Base-by-base conservation (phyloP, 1,284 basidiomycete genomes). In the Leccinum fuscescens region DNA sequence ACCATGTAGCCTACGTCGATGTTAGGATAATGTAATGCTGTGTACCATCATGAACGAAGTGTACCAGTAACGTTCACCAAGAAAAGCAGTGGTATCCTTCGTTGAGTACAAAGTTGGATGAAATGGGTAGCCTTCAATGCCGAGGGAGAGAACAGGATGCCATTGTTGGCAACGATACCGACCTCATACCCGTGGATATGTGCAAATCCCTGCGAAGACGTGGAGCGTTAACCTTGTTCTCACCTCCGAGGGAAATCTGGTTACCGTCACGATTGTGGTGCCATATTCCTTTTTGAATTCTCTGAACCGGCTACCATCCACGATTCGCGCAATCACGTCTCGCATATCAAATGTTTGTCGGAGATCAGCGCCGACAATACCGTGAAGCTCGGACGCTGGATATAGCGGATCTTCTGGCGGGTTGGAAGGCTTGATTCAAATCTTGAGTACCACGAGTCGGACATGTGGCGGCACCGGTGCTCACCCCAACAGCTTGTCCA, bases 221-320 rank as follows among this genome's bases (percentile, higher is more conserved):
- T n/a, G 57, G 53, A 52, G 39, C 15, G 37, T 64, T 9, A 72
- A 31, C 44, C 20, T 55, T 3, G 24, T 44, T 11, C 44, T 20
- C 54, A 50, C 59, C 55, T 44, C 29, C 53, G 52, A 46, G 9
- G 14, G 56, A 60, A 60, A 59, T 44, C 2, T 8, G 3, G 82
- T 64, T 67, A 92, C 94, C 6, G 94, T 97, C 57, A 97, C 85
- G 60, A 98, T 87, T 1, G 94, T 96, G 54, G 88, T 79, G 14
- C 93, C 95, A 71, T 96, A 97, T 71, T 95, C 93, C 74, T 90
- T 92, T 81, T 98, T 98, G 81, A 96, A 98, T 76, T 97, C 95
- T 65, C 94, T 83, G 75, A 98, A 96, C 60, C 88, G 85, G 70
- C 92, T 94, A 3, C 94, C 94, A 67, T 98, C 95, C 4, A 96